Evolutionary conservation across 2,329 filamentous ascomycete genomes (phyloP), one percentile per base, ranked within the genome.

Genomic region (Paraconiothyrium brasiliense): DNA sequence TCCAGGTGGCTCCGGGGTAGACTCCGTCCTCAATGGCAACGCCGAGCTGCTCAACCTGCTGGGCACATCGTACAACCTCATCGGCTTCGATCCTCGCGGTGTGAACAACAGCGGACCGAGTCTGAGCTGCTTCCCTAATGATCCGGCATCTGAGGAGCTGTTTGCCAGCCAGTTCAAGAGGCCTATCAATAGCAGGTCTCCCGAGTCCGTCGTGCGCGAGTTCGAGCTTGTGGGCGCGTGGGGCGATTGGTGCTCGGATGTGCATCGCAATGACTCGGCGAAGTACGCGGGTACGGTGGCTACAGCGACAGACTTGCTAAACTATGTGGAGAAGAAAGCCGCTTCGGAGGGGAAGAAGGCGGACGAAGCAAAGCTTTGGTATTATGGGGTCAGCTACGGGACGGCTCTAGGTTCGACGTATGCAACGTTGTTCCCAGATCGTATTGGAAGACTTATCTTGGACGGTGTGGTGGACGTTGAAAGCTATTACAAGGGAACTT

Each of bases 401-500:
- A 81, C 82, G 0, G 66, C 82, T 1, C 71, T 85, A 0, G 83
- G 83, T 3, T 70, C 76, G 0, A 85, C 82, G 0, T 82, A 84
- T 61, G 81, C 83, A 0, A 71, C 78, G 3, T 75, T 85, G 57
- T 84, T 76, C 39, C 82, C 83, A 0, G 72, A 82, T 48, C 76
- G 80, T 1, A 76, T 82, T 27, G 71, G 73, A 22, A 72, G 79
- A 30, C 75, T 82, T 65, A 71, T 83, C 13, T 66, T 84, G 30
- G 82, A 84, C 55, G 79, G 79, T 14, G 76, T 81, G 10, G 65
- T 79, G 0, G 76, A 82, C 49, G 67, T 74, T 3, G 72, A 77
- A 32, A 85, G 87, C 65, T 81, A 84, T 44, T 85, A 86, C 54
- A 71, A 69, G 24, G 80, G 79, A 1, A 46, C 49, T 1, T 71